phyloP scores from a whole-genome alignment of 2,329 filamentous ascomycete species.

The Trichoderma endophyticum region DNA sequence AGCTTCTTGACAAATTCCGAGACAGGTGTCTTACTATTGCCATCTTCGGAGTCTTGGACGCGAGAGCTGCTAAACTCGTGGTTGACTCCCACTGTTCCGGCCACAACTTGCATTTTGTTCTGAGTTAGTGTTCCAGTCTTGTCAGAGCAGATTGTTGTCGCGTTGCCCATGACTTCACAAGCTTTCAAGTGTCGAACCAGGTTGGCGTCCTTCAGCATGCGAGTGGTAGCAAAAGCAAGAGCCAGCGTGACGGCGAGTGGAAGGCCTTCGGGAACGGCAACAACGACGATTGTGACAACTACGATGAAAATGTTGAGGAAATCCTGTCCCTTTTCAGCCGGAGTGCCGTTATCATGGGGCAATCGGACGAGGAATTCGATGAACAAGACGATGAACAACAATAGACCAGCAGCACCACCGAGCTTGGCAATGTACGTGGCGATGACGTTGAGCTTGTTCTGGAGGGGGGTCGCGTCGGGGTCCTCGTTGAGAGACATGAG shows the following conservation, averaged over 20 bases:
- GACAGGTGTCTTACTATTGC: conserved; percentile 32
- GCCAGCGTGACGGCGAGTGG: conserved; percentile 76
- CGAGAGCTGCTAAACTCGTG: conserved; percentile 44
- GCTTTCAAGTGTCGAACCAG: conserved; percentile 72
- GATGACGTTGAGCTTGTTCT: conserved; percentile 71
- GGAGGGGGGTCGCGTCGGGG: conserved; percentile 71
- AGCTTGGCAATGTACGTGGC: conserved; percentile 76
- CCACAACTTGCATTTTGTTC: conserved; percentile 67
- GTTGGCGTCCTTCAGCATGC: conserved; percentile 76
- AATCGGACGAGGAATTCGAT: conserved; percentile 79
- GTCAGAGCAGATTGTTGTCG: conserved; percentile 67
- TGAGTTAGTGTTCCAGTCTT: conserved; percentile 67
- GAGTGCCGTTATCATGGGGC: conserved; percentile 46
- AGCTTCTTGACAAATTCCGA: conserved; percentile 49
- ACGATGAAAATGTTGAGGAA: conserved; percentile 76
- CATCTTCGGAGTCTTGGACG: conserved; percentile 20
- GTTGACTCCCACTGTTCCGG: conserved; percentile 55
- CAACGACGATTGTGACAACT: conserved; percentile 75
- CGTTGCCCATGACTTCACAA: conserved; percentile 80
- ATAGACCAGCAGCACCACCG: conserved; percentile 71
- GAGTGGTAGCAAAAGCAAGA: conserved; percentile 71
- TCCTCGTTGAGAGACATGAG: conserved; percentile 71
- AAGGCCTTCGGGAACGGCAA: conserved; percentile 74
- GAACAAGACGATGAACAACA: conserved; percentile 80
- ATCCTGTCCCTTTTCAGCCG: conserved; percentile 73